Conservation (phyloP, 495 filamentous ascomycete genomes). For the Cercophora samala region DNA sequence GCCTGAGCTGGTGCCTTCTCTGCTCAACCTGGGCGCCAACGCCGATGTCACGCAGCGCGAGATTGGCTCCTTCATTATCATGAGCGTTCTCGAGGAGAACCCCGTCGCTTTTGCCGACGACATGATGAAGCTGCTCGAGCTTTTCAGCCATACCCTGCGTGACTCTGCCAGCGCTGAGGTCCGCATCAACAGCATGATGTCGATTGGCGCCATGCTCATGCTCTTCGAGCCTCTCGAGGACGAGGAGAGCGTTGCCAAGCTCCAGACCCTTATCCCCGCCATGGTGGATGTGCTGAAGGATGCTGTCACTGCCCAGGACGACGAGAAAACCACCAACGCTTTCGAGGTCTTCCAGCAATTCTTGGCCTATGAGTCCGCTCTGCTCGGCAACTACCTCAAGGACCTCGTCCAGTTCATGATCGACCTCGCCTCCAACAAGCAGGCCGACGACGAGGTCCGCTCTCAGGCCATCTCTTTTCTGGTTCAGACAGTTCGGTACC, state of each 20-base stretch:
- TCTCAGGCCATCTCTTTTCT: constrained; percentile 90
- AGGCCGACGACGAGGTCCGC: constrained; percentile 76
- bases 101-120: constrained; percentile 75
- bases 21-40: constrained; percentile 69
- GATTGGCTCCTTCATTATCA: constrained; percentile 89
- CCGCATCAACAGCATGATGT: constrained; percentile 89
- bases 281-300: constrained; percentile 90
- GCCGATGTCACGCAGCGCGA: constrained; percentile 74
- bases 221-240: constrained; percentile 84
- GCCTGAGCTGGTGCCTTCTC: constrained; percentile 71
- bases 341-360: constrained; percentile 98
- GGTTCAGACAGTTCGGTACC: constrained; percentile 84
- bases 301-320: constrained; percentile 71
- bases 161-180: constrained; percentile 90
- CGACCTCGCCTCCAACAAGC: constrained; percentile 70
- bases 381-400: constrained; percentile 81
- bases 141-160: constrained; percentile 83
- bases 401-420: constrained; percentile 94
- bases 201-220: constrained; percentile 84
- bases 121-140: constrained; percentile 69
- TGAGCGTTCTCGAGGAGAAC: constrained; percentile 80
- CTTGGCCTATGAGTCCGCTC: constrained; percentile 80
- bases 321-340: constrained; percentile 79
- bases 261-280: constrained; percentile 74
- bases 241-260: constrained; percentile 60